Conservation (phyloP, 2,329 filamentous ascomycete species). For the Epichloe scottii region DNA sequence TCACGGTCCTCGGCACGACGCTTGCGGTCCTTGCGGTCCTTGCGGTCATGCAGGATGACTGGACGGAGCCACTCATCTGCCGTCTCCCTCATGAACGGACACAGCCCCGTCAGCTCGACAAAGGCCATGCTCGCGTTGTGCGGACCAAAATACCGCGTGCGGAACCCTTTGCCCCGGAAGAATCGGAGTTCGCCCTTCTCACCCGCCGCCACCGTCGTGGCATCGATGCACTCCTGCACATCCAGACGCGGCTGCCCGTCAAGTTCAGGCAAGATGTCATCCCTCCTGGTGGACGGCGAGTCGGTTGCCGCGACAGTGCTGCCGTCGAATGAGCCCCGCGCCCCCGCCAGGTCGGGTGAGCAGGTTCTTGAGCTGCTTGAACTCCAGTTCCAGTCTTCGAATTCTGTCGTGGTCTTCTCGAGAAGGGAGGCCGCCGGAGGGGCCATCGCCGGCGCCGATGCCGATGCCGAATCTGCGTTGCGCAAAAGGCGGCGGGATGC, state of each 20-base stretch:
- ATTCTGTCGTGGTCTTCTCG: slow-evolving; percentile 44
- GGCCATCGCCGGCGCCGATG: slow-evolving; percentile 16
- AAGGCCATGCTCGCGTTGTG: slow-evolving; percentile 50
- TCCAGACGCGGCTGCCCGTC: slow-evolving; percentile 21
- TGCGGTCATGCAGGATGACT: slow-evolving; percentile 40
- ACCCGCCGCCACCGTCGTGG: slow-evolving; percentile 24
- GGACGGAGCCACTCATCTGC: slow-evolving; percentile 49
- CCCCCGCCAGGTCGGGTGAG: slow-evolving; percentile 30
- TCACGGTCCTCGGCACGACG: slow-evolving; percentile 41
- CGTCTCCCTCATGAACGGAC: slow-evolving; percentile 49
- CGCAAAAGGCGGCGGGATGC: slow-evolving; percentile 30
- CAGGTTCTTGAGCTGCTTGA: slow-evolving; percentile 41
- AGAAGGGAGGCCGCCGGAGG: slow-evolving; percentile 18
- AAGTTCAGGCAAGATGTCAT: slow-evolving; percentile 21
- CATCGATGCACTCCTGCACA: slow-evolving; percentile 28
- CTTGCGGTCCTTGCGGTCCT: slow-evolving; percentile 44
- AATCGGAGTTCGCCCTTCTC: slow-evolving; percentile 44
- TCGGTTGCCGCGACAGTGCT: slow-evolving; percentile 34
- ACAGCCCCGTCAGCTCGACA: slow-evolving; percentile 43
- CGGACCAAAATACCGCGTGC: slow-evolving; percentile 46
- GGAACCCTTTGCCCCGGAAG: slow-evolving; percentile 46
- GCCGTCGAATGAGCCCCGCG: slow-evolving; percentile 30
- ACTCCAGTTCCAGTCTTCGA: slow-evolving; percentile 45
- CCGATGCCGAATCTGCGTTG: slow-evolving; percentile 25
- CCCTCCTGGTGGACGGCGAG: slow-evolving; percentile 34